phyloP scores from a whole-genome alignment of 257 asterid genomes.

The Linderniella brevidens region DNA sequence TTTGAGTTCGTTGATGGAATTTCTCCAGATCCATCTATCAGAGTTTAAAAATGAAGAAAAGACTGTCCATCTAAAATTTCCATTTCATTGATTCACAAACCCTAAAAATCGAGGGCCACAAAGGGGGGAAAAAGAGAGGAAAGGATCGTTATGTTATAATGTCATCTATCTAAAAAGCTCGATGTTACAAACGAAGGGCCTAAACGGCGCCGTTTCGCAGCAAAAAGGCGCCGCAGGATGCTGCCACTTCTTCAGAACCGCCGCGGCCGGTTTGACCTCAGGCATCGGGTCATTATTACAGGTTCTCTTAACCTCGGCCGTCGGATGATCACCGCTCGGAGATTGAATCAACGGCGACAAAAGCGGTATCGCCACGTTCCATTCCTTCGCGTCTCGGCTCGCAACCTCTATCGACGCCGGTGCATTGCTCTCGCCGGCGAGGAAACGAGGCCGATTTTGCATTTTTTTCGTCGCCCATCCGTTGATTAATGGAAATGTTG shows the following conservation, averaged over 20 bases:
- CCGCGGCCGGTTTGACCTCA: slow-evolving; percentile 14
- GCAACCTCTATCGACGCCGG: slow-evolving; percentile 38
- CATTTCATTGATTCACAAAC: too few relatives aligned
- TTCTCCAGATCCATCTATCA: too few relatives aligned
- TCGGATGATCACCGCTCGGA: slow-evolving; percentile 25
- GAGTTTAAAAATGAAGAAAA: too few relatives aligned
- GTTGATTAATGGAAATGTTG: too few relatives aligned
- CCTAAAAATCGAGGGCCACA: too few relatives aligned
- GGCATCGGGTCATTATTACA: slow-evolving; percentile 14
- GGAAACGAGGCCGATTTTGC: too few relatives aligned
- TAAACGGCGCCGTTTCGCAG: slow-evolving; percentile 28
- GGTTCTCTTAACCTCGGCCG: slow-evolving; percentile 13
- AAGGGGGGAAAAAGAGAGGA: too few relatives aligned
- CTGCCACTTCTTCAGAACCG: slow-evolving; percentile 39
- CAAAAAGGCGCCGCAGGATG: slow-evolving; percentile 70
- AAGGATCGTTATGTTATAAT: too few relatives aligned
- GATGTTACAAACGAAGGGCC: slow-evolving; percentile 44
- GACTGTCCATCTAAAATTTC: too few relatives aligned
- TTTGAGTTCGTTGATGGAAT: too few relatives aligned
- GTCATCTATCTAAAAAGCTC: slow-evolving; percentile 19
- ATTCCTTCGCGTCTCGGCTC: slow-evolving; percentile 29
- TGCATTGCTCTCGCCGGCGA: slow-evolving; percentile 31
- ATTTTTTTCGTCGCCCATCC: too few relatives aligned
- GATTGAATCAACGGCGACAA: slow-evolving; percentile 57
- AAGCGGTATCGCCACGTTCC: slow-evolving; percentile 69